Evolutionary conservation across 2,329 filamentous ascomycete species (phyloP).

Genomic region (Lomentospora prolificans): DNA sequence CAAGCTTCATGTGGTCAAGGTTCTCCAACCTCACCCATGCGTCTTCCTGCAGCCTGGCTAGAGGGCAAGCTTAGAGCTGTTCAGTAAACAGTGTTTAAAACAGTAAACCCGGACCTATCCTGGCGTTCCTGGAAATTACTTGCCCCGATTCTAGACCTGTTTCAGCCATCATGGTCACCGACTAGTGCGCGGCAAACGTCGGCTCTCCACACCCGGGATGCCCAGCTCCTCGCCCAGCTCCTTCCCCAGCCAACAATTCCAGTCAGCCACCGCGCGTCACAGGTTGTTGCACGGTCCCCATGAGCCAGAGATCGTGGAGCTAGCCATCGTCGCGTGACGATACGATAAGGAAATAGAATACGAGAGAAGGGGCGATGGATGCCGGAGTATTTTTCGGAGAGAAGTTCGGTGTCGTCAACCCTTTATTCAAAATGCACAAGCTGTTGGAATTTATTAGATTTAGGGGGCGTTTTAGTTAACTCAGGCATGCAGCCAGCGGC

Average conservation of each 20-base stretch:
- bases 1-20: no score
- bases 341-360: no score
- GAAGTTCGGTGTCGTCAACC: neutral
- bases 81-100: neutral
- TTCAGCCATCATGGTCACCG: neutral
- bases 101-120: neutral
- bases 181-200: neutral
- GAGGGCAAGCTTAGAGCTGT: neutral
- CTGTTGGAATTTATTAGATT: neutral
- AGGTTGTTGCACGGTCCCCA: neutral
- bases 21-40: no score
- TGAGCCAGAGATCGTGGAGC: neutral
- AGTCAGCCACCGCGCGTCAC: neutral
- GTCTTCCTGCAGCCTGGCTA: no score
- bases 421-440: neutral
- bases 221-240: neutral
- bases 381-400: neutral
- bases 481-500: no score
- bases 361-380: neutral
- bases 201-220: neutral
- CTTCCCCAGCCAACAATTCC: neutral
- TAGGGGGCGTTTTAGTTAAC: no score
- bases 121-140: neutral
- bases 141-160: neutral
- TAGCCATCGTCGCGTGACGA: no score